These are phyloP conservation scores for Balakata baccata DNA, from an alignment of 345 rosid species.

Conservation along the genomic window DNA sequence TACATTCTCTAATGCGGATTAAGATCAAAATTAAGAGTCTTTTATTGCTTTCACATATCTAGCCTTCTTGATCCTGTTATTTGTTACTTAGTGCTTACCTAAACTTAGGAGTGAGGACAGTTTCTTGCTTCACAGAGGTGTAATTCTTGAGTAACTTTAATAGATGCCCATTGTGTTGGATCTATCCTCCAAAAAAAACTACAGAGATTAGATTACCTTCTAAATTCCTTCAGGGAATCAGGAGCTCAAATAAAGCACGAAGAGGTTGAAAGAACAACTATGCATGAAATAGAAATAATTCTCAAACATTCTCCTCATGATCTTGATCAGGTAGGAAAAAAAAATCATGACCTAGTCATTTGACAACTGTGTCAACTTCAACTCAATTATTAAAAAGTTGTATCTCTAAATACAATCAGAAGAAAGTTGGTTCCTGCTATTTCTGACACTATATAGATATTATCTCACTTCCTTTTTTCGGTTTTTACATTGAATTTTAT, in stretches of 20 bases:
- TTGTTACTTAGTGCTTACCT: background rate
- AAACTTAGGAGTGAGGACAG: background rate
- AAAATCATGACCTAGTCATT: background rate
- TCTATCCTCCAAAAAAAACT: background rate
- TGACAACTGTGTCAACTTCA: background rate
- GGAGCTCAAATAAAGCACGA: background rate
- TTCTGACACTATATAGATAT: background rate
- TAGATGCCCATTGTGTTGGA: background rate
- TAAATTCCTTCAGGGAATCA: background rate
- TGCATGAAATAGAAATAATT: background rate
- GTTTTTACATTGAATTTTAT: background rate
- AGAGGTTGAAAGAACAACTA: background rate
- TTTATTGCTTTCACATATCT: background rate
- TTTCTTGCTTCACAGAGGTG: background rate
- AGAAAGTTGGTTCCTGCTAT: background rate
- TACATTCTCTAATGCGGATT: background rate
- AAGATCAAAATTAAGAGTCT: background rate
- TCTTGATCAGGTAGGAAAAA: background rate
- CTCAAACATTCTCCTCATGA: background rate
- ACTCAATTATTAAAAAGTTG: background rate
- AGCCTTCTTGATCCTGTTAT: constrained; percentile 7
- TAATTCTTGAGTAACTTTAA: background rate
- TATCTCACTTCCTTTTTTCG: background rate
- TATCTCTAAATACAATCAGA: background rate
- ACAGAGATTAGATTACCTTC: background rate